phyloP scores from a whole-genome alignment of 441 rosid species.

The California macrophylla region DNA sequence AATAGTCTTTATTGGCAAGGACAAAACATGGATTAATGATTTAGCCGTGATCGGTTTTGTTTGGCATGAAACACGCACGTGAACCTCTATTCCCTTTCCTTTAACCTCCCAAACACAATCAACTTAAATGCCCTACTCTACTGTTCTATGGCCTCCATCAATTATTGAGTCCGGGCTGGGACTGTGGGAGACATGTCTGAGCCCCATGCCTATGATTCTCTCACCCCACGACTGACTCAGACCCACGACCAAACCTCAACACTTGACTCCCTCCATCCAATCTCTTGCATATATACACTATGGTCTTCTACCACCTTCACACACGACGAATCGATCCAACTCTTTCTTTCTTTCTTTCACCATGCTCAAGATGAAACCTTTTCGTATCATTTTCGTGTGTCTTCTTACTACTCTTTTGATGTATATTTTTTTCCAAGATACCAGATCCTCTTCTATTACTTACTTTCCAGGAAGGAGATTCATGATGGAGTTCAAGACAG shows the following conservation, averaged over 20 bases:
- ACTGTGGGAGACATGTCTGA: constrained; percentile 2
- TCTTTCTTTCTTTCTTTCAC: not conserved
- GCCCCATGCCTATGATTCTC: not conserved
- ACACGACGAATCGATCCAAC: not conserved
- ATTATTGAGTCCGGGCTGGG: not conserved
- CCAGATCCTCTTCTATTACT: not conserved
- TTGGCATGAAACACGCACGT: constrained; percentile 24
- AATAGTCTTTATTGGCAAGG: constrained; percentile 5
- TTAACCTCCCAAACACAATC: not conserved
- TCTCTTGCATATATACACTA: not conserved
- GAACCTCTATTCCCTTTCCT: constrained; percentile 1
- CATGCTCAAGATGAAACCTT: not conserved
- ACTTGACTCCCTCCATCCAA: not conserved
- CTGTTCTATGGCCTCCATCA: not conserved
- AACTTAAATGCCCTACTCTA: not conserved
- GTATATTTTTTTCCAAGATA: not conserved
- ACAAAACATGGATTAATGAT: constrained; percentile 28
- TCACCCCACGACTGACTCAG: not conserved
- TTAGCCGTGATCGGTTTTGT: constrained; percentile 15
- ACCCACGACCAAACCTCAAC: not conserved
- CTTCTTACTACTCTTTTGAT: not conserved
- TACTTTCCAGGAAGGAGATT: not conserved
- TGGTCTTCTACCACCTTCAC: not conserved
- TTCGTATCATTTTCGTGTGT: constrained; percentile 7
- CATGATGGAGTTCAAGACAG: not conserved